phyloP scores from a whole-genome alignment of 2,329 filamentous ascomycete species.

The Septoria linicola region DNA sequence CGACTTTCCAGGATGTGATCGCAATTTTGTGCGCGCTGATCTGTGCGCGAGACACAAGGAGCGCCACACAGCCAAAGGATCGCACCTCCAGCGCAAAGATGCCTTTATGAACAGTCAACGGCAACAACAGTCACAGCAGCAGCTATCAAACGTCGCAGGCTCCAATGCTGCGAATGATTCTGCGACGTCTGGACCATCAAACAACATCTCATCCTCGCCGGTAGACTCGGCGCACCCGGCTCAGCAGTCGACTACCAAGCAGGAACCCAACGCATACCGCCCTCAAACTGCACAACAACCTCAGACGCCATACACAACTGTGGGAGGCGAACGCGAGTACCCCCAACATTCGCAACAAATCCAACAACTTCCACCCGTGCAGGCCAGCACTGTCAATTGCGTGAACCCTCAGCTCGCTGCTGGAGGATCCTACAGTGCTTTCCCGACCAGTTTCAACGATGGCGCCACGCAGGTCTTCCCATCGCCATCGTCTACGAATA shows the following conservation, averaged over 20 bases:
- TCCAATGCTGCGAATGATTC: slow-evolving; percentile 16
- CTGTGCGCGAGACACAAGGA: slow-evolving; percentile 69
- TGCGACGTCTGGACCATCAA: slow-evolving; percentile 21
- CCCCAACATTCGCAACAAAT: slow-evolving; percentile 11
- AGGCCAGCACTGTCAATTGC: slow-evolving; percentile 4
- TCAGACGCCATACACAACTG: slow-evolving; percentile 17
- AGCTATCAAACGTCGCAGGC: too few relatives aligned
- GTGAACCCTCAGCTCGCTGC: slow-evolving; percentile 11
- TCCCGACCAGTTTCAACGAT: slow-evolving; percentile 16
- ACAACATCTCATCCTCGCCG: slow-evolving; percentile 26
- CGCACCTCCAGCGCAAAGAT: slow-evolving; percentile 72
- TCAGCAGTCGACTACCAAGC: slow-evolving; percentile 14
- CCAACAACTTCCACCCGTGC: slow-evolving; percentile 20
- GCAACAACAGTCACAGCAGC: too few relatives aligned
- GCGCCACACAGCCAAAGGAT: slow-evolving; percentile 61
- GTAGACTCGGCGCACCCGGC: slow-evolving; percentile 23
- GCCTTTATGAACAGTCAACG: slow-evolving; percentile 55
- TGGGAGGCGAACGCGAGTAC: slow-evolving; percentile 16
- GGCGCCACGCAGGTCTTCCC: slow-evolving; percentile 11
- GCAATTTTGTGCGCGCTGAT: slow-evolving; percentile 90
- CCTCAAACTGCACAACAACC: slow-evolving; percentile 14
- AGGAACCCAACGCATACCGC: slow-evolving; percentile 14
- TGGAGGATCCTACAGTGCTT: slow-evolving; percentile 17
- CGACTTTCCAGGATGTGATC: slow-evolving; percentile 85
- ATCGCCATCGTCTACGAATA: slow-evolving; percentile 19